Evolutionary conservation across 495 filamentous ascomycete species (phyloP).

Genomic region (Xanthoparmelia taractica): DNA sequence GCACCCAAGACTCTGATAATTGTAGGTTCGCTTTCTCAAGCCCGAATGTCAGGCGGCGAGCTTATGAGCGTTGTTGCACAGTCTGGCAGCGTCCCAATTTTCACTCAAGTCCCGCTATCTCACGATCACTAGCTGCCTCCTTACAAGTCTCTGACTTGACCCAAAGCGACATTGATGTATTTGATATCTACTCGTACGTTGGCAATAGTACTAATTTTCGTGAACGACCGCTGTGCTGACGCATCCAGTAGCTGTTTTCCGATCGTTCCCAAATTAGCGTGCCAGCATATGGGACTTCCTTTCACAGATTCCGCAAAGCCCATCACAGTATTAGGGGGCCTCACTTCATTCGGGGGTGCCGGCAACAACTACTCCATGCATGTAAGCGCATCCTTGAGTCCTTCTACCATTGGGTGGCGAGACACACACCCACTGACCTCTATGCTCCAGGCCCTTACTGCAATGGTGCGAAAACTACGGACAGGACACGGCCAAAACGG

Average conservation of each 20-base stretch:
- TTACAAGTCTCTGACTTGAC: slow-evolving; percentile 29
- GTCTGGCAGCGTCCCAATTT: slow-evolving; percentile 50
- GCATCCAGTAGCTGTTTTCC: slow-evolving; percentile 43
- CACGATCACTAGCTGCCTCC: slow-evolving; percentile 41
- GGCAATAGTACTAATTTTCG: too few relatives aligned
- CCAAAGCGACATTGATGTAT: slow-evolving; percentile 1
- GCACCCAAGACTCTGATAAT: slow-evolving; percentile 39
- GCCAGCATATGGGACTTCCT: slow-evolving; percentile 43
- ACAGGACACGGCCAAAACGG: slow-evolving; percentile 35
- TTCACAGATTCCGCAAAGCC: slow-evolving; percentile 36
- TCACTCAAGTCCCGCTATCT: slow-evolving; percentile 43
- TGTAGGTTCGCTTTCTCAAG: slow-evolving; percentile 31
- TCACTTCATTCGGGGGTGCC: slow-evolving; percentile 53
- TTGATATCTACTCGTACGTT: slow-evolving; percentile 14
- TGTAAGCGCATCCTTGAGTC: slow-evolving; percentile 46
- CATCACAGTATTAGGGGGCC: slow-evolving; percentile 46
- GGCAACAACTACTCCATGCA: slow-evolving; percentile 58
- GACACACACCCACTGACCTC: background rate
- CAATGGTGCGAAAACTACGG: slow-evolving; percentile 29
- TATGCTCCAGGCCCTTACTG: slow-evolving; percentile 1
- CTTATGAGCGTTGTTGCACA: slow-evolving; percentile 20
- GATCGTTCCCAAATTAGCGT: slow-evolving; percentile 52
- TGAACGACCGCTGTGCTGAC: background rate
- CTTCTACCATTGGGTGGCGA: slow-evolving; percentile 27
- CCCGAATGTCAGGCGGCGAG: too few relatives aligned